phyloP scores from a whole-genome alignment of 768 basidiomycete species.

The Suillus brevipes region DNA sequence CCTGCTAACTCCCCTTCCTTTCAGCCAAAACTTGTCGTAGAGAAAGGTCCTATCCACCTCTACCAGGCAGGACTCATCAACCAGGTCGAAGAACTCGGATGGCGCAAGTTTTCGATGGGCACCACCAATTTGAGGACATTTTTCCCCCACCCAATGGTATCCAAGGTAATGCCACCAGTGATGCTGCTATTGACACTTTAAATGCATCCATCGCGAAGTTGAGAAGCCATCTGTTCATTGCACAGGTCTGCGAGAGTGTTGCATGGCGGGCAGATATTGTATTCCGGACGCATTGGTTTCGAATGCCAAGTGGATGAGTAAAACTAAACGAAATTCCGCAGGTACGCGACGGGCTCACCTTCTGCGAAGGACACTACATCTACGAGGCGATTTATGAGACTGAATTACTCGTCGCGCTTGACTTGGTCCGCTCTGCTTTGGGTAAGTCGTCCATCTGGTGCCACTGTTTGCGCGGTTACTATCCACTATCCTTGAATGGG shows the following conservation, averaged over 20 bases:
- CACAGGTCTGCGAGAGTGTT: conserved; percentile 77
- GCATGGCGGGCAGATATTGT: not conserved
- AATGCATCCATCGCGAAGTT: conserved; percentile 80
- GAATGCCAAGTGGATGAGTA: conserved; percentile 8
- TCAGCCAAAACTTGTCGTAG: conserved; percentile 78
- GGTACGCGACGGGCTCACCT: conserved; percentile 94
- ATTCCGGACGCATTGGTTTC: not conserved
- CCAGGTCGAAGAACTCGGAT: conserved; percentile 78
- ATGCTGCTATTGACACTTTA: not conserved
- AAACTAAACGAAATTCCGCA: conserved; percentile 23
- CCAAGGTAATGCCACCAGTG: not conserved
- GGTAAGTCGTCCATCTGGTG: conserved; percentile 47
- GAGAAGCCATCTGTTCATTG: conserved; percentile 89
- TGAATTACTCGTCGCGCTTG: conserved; percentile 78
- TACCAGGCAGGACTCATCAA: conserved; percentile 81
- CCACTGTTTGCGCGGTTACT: not conserved
- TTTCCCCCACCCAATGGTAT: conserved; percentile 40
- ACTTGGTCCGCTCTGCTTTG: conserved; percentile 80
- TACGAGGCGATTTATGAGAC: conserved; percentile 93
- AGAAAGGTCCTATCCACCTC: conserved; percentile 85
- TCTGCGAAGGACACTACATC: conserved; percentile 98
- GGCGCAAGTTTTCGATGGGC: conserved; percentile 86
- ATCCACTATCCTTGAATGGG: not conserved
- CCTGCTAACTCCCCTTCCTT: conserved; percentile 14
- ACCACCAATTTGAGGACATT: conserved; percentile 85